Conservation (phyloP, 352 stramenopile genomes). For the Thraustotheca clavata region DNA sequence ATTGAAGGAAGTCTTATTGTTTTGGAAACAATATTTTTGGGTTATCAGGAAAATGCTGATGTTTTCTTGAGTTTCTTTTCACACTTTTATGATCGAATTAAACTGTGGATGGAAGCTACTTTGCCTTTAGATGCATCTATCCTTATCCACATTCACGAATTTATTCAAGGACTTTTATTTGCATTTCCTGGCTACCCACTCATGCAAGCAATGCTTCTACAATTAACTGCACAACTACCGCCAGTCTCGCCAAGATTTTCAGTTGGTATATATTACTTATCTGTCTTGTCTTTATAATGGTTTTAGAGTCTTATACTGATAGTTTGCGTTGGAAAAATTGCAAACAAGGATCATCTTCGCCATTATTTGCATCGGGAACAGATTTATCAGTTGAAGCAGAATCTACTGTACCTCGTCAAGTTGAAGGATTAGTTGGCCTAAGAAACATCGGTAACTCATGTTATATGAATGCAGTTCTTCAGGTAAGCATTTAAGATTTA, state of each 20-base stretch:
- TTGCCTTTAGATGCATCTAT: background rate
- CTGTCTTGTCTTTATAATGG: background rate
- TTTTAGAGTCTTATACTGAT: conserved; percentile 11
- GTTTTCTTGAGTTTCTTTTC: conserved; percentile 11
- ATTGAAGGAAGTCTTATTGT: conserved; percentile 7
- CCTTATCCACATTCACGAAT: conserved; percentile 3
- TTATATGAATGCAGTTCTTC: conserved; percentile 76
- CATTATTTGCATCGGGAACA: background rate
- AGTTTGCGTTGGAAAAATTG: conserved; percentile 11
- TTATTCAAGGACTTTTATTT: conserved; percentile 16
- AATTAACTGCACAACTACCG: background rate
- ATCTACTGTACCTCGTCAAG: background rate
- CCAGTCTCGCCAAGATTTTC: background rate
- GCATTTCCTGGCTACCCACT: conserved; percentile 17
- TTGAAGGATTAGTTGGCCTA: conserved; percentile 28
- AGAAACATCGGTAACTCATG: conserved; percentile 83
- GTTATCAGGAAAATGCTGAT: conserved; percentile 18
- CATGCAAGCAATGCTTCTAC: background rate
- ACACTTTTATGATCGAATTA: conserved; percentile 19
- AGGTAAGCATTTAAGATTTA: conserved; percentile 61
- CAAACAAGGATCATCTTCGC: background rate
- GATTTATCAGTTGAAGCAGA: background rate
- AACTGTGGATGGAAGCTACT: background rate
- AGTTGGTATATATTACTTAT: background rate
- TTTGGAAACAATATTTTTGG: conserved; percentile 19